A percentile compares a stretch with the other conserved stretches of the same genome.
phyloP scores from a whole-genome alignment of 257 asterid species.

The Ligustrum vulgare region DNA sequence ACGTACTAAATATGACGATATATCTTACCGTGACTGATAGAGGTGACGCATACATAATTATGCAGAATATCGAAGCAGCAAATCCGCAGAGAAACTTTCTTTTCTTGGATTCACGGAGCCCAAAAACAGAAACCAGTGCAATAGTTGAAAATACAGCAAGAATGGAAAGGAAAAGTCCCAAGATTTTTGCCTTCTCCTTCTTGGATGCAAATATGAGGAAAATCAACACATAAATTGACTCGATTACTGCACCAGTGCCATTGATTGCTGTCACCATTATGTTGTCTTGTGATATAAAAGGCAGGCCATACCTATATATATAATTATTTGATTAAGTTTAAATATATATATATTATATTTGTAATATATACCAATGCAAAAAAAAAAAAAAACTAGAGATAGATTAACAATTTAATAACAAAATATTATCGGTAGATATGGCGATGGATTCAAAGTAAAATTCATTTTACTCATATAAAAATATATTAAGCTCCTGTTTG shows the following conservation, averaged over 20 bases:
- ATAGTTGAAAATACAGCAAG: slow-evolving; percentile 52
- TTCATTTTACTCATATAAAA: not conserved
- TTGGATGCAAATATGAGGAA: slow-evolving; percentile 61
- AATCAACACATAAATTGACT: slow-evolving; percentile 52
- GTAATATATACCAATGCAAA: no score
- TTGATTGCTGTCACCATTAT: slow-evolving; percentile 53
- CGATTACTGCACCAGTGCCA: slow-evolving; percentile 61
- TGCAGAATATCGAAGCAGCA: slow-evolving; percentile 64
- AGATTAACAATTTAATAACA: not conserved
- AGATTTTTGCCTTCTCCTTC: slow-evolving; percentile 61
- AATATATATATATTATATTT: not conserved
- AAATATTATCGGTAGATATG: not conserved
- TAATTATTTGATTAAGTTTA: not conserved
- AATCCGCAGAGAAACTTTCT: slow-evolving; percentile 59
- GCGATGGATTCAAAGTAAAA: not conserved
- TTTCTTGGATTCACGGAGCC: slow-evolving; percentile 34
- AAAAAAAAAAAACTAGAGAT: not conserved
- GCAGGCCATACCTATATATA: slow-evolving; percentile 77
- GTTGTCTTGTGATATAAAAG: slow-evolving; percentile 68
- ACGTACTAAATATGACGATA: not conserved
- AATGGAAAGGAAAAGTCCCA: slow-evolving; percentile 44
- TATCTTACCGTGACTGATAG: slow-evolving; percentile 63
- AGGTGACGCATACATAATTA: slow-evolving; percentile 85
- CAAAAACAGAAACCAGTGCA: slow-evolving; percentile 53
- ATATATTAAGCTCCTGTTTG: no score